phyloP scores from a whole-genome alignment of 2,329 filamentous ascomycete species.

The Fusarium sterilihyphosum region DNA sequence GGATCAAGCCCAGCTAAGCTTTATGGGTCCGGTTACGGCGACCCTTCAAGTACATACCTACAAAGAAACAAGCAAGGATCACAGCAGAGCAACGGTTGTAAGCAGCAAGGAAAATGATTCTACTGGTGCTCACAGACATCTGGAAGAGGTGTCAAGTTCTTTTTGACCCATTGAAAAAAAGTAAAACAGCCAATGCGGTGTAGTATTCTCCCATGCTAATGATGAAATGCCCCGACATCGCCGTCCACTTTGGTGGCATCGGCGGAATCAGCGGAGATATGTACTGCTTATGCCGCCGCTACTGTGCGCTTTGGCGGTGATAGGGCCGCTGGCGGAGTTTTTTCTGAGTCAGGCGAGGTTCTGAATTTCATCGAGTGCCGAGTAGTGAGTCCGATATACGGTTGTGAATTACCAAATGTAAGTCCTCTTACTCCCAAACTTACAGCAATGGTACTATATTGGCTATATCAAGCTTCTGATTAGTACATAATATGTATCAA shows the following conservation, averaged over 20 bases:
- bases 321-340: slow-evolving; percentile 23
- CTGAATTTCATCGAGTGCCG: background rate
- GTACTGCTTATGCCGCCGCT: slow-evolving; percentile 9
- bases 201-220: slow-evolving; percentile 4
- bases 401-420: background rate
- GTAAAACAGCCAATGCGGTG: slow-evolving; percentile 8
- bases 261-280: slow-evolving; percentile 1
- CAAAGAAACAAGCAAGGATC: background rate
- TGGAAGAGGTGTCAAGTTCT: slow-evolving; percentile 17
- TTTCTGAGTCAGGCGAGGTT: slow-evolving; percentile 25
- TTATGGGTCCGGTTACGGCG: slow-evolving; percentile 28
- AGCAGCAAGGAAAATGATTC: slow-evolving; percentile 22
- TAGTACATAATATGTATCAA: background rate
- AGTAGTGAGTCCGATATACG: background rate
- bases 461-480: background rate
- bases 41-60: background rate
- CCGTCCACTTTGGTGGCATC: background rate
- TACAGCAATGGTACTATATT: background rate
- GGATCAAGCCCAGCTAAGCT: slow-evolving; percentile 26
- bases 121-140: slow-evolving; percentile 23
- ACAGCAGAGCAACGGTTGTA: slow-evolving; percentile 10
- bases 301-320: slow-evolving; percentile 13
- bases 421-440: background rate
- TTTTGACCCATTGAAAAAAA: slow-evolving; percentile 19
- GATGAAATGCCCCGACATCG: slow-evolving; percentile 16